Evolutionary conservation across 805 yeast species (phyloP).

Genomic region (Brettanomyces naardenensis): DNA sequence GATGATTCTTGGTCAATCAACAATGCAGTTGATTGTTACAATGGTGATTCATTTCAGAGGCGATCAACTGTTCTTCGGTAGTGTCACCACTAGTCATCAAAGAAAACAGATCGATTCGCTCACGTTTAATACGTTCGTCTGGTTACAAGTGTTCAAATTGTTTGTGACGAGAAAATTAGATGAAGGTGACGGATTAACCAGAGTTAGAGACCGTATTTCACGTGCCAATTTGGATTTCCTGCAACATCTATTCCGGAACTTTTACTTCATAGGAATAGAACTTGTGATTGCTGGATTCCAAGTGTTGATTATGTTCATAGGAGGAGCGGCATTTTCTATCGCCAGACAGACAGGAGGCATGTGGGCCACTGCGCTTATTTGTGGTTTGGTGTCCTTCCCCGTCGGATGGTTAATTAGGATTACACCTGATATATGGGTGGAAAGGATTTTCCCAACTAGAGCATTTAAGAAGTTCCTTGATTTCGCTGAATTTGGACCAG

Average conservation of each 20-base stretch:
- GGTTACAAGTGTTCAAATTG: constrained; percentile 94
- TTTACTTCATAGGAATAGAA: constrained; percentile 71
- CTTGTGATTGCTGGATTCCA: constrained; percentile 76
- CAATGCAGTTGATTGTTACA: constrained; percentile 71
- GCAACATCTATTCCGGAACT: constrained; percentile 73
- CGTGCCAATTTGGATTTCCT: constrained; percentile 70
- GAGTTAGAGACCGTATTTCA: constrained; percentile 51
- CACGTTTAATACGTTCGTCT: constrained; percentile 93
- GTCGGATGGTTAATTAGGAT: constrained; percentile 69
- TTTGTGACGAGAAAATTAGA: constrained; percentile 87
- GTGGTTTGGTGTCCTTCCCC: constrained; percentile 80
- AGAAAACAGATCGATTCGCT: constrained; percentile 62
- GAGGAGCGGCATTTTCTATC: constrained; percentile 91
- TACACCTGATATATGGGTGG: constrained; percentile 75
- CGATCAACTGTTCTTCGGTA: constrained; percentile 42
- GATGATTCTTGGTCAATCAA: constrained; percentile 87
- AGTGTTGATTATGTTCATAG: constrained; percentile 87
- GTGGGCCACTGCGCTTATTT: constrained; percentile 84
- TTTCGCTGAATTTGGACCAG: constrained; percentile 9
- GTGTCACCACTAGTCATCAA: constrained; percentile 31
- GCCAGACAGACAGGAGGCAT: constrained; percentile 69
- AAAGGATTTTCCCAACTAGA: constrained; percentile 55
- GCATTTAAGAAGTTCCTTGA: constrained; percentile 30
- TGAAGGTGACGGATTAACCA: constrained; percentile 65
- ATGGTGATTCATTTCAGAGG: constrained; percentile 81